phyloP scores from a whole-genome alignment of 768 basidiomycete genomes.

The Lactarius quietus region DNA sequence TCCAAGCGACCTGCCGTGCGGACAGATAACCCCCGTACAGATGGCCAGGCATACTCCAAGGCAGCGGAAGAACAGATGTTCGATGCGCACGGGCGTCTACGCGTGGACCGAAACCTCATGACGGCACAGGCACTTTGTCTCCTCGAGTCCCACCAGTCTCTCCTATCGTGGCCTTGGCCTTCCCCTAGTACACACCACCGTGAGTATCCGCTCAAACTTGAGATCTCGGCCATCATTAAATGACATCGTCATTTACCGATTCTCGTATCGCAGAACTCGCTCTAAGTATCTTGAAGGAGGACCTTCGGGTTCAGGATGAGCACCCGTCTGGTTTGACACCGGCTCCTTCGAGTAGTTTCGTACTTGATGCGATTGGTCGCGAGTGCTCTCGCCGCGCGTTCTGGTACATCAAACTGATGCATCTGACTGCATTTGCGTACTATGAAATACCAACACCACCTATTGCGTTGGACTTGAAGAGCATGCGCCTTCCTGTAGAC shows the following conservation, averaged over 20 bases:
- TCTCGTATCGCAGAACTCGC: slow-evolving; percentile 48
- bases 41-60: slow-evolving; percentile 43
- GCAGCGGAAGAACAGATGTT: slow-evolving; percentile 69
- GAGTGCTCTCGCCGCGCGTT: slow-evolving; percentile 80
- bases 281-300: slow-evolving; percentile 62
- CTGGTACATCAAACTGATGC: slow-evolving; percentile 70
- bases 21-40: slow-evolving; percentile 42
- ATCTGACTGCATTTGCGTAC: slow-evolving; percentile 43
- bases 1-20: slow-evolving; percentile 63
- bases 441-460: slow-evolving; percentile 37
- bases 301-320: slow-evolving; percentile 59
- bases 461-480: slow-evolving; percentile 45
- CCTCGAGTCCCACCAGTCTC: slow-evolving; percentile 62
- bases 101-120: slow-evolving; percentile 59
- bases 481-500: slow-evolving; percentile 71
- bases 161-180: slow-evolving; percentile 30
- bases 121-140: slow-evolving; percentile 76
- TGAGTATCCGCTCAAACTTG: slow-evolving; percentile 26
- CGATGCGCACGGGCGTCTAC: slow-evolving; percentile 59
- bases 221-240: not conserved
- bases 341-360: slow-evolving; percentile 54
- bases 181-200: slow-evolving; percentile 27
- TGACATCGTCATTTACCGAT: slow-evolving; percentile 14
- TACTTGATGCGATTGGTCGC: slow-evolving; percentile 60
- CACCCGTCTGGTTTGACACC: slow-evolving; percentile 60